Conservation (phyloP, 306 rosid genomes). For the Gleditsia sinensis region DNA sequence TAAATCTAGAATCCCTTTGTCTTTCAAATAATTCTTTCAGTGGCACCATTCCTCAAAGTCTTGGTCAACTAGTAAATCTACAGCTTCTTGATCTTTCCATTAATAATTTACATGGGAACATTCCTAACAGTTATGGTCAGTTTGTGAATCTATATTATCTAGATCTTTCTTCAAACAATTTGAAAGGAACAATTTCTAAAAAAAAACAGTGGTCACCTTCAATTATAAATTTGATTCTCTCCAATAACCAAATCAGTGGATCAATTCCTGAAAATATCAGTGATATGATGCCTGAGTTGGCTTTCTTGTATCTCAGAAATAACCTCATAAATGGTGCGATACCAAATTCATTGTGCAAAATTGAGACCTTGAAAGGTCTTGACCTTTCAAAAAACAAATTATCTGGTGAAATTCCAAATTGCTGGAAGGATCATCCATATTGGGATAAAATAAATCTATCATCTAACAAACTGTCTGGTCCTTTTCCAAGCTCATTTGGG, state of each 20-base stretch:
- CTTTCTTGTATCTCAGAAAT: neutral
- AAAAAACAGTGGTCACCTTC: too few species aligned
- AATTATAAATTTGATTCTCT: too few species aligned
- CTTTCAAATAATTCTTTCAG: neutral
- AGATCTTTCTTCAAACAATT: too few species aligned
- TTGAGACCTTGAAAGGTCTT: neutral
- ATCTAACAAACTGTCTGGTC: neutral
- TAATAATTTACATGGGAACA: too few species aligned
- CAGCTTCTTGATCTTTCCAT: too few species aligned
- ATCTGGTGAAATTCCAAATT: neutral
- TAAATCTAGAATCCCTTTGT: neutral
- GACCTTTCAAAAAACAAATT: conserved; percentile 8
- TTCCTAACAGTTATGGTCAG: too few species aligned
- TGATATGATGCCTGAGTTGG: neutral
- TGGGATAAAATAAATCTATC: neutral
- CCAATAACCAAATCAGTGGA: too few species aligned
- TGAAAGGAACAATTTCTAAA: too few species aligned
- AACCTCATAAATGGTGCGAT: conserved; percentile 4
- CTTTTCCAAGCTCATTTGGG: neutral
- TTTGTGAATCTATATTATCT: too few species aligned
- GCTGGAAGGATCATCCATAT: neutral
- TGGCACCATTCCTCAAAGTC: too few species aligned
- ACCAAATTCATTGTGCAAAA: neutral
- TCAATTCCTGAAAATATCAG: neutral
- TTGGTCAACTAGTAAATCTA: too few species aligned